Base-by-base conservation (phyloP, 345 rosid species). In the Aurinia saxatilis region DNA sequence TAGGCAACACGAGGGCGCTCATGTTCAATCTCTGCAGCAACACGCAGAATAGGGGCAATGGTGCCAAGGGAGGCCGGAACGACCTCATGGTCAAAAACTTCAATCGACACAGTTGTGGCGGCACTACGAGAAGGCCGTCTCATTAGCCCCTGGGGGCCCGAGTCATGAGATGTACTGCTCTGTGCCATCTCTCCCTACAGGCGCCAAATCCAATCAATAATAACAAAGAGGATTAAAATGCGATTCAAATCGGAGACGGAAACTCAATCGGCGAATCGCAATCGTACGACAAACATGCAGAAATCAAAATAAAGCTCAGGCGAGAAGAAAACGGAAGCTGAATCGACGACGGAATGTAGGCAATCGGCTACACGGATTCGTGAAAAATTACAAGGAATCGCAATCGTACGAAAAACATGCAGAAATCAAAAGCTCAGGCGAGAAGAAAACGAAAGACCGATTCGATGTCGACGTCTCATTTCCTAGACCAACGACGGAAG, bases 1-100 rank as follows among this genome's bases (percentile, higher is more conserved):
- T 93, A 93, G 47, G 99, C 88, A 13, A 93, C 99, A 35, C 99
- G 97, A 68, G 99, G 99, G 16, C 97, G 99, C 65, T 87, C 96
- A 19, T 78, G 78, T 60, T 90, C 88, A 72, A 93, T 87, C 82
- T 90, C 97, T 5, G 80, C 82, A 38, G 96, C 96, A 31, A 87
- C 77, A 45, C 95, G 99, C 45, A 90, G 92, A 53, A 90, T 80
- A 13, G 95, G 95, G 42, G 86, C 83, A 48, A 93, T 85, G 76
- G 83, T 81, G 66, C 86, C 81, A 39, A 93, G 86, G 15, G 99
- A 90, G 23, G 91, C 83, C 2, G 98, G 98, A 15, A 92, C 98
- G 45, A 89, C 96, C 71, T 89, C 96, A 4, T 86, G 85, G 65
- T 92, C 98, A 56, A 92, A 87, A 25, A 92, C 98, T 82, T 92